phyloP scores from a whole-genome alignment of 352 stramenopile species.

The Globisporangium recalcitrans region DNA sequence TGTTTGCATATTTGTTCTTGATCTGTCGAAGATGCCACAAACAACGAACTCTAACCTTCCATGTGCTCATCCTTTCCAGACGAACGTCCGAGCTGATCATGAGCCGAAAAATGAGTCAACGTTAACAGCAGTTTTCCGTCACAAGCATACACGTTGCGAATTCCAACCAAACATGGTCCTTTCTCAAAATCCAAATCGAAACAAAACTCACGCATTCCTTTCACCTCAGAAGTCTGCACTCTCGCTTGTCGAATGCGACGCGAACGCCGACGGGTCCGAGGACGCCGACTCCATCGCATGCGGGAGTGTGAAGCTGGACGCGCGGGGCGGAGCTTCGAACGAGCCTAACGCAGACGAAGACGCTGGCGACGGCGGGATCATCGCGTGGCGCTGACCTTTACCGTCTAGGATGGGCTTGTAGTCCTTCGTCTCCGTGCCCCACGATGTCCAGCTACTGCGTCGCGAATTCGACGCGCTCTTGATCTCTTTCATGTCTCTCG shows the following conservation, averaged over 20 bases:
- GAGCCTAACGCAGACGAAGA: conserved; percentile 10
- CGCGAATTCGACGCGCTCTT: conserved; percentile 44
- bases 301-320: conserved; percentile 56
- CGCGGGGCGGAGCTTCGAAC: conserved; percentile 20
- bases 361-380: conserved; percentile 15
- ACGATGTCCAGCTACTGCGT: conserved; percentile 72
- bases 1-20: not conserved
- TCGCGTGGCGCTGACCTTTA: conserved; percentile 27
- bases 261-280: conserved; percentile 28
- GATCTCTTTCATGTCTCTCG: conserved; percentile 71
- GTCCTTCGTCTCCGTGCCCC: conserved; percentile 44
- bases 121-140: conserved; percentile 21
- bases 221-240: conserved; percentile 64
- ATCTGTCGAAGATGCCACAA: not conserved
- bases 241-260: conserved; percentile 27
- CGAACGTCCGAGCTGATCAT: conserved; percentile 84
- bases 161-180: conserved; percentile 4
- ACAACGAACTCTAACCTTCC: too few relatives aligned
- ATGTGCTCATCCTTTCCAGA: conserved; percentile 24
- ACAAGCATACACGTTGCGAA: not conserved
- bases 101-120: conserved; percentile 64
- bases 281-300: conserved; percentile 27
- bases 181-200: not conserved
- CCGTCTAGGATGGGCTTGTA: conserved; percentile 62
- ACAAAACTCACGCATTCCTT: conserved; percentile 3